Conservation (phyloP, 176 grass and related monocot species). For the Musa itinerans region DNA sequence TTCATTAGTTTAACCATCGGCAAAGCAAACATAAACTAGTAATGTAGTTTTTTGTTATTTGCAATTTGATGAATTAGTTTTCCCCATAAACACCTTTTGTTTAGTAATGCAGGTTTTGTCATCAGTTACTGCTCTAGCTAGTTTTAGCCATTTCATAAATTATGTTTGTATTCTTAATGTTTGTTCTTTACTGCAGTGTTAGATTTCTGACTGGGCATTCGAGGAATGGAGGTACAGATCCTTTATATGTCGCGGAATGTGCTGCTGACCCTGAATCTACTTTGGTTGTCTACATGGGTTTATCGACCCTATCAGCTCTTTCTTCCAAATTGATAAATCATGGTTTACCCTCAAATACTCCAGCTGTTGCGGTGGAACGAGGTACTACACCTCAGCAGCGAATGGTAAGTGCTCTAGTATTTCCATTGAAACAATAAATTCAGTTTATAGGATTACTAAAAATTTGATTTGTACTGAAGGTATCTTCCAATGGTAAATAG, state of each 20-base stretch:
- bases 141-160: not conserved
- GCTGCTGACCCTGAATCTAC: slow-evolving; percentile 84
- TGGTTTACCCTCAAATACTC: slow-evolving; percentile 62
- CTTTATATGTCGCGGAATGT: slow-evolving; percentile 76
- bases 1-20: too few species aligned
- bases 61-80: not conserved
- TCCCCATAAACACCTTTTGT: not conserved
- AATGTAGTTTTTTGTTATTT: not conserved
- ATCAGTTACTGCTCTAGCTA: not conserved
- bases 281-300: slow-evolving; percentile 94
- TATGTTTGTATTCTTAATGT: not conserved
- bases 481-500: not conserved
- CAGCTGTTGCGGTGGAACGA: slow-evolving; percentile 78
- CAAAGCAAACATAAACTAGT: too few species aligned
- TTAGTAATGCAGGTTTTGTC: too few species aligned
- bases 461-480: not conserved
- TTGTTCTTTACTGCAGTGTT: slow-evolving; percentile 41
- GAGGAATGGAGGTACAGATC: slow-evolving; percentile 87
- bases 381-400: slow-evolving; percentile 83
- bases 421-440: not conserved
- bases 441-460: not conserved
- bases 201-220: slow-evolving; percentile 95
- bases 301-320: slow-evolving; percentile 69
- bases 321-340: slow-evolving; percentile 76
- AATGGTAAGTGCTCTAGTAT: slow-evolving; percentile 27